A percentile compares a stretch with the other conserved stretches of the same genome.
Conservation (phyloP, 2,329 filamentous ascomycete genomes). For the Trichoderma aggressivum region DNA sequence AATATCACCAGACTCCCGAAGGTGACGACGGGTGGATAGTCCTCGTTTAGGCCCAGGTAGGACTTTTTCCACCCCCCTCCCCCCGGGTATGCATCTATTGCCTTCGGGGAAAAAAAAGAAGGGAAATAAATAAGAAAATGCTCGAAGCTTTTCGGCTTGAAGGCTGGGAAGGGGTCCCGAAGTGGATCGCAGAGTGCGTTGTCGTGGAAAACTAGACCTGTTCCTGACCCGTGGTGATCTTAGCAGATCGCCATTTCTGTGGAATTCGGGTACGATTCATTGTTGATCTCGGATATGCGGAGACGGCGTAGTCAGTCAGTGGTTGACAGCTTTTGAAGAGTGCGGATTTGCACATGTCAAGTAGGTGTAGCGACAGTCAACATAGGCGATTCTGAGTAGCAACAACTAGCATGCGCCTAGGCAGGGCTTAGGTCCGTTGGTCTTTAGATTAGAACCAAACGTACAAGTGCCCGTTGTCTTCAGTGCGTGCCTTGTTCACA, state of each 20-base stretch:
- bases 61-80: not conserved
- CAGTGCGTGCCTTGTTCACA: too few relatives aligned
- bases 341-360: not conserved
- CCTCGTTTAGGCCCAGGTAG: not conserved
- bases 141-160: not conserved
- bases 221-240: conserved; percentile 12
- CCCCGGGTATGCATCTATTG: too few relatives aligned
- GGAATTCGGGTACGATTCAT: not conserved
- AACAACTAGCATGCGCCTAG: not conserved
- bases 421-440: not conserved
- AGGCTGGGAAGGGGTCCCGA: not conserved
- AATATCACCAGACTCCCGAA: not conserved
- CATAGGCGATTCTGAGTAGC: not conserved
- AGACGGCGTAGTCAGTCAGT: not conserved
- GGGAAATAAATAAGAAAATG: not conserved
- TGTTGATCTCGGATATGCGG: conserved; percentile 1
- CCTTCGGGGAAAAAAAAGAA: not conserved
- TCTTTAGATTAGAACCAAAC: not conserved
- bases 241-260: conserved; percentile 5
- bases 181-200: not conserved
- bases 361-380: not conserved
- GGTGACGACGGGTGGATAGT: not conserved
- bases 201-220: conserved; percentile 4
- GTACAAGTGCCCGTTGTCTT: not conserved
- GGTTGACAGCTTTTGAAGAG: not conserved